Conservation (phyloP, 2,329 filamentous ascomycete species). For the Beauveria australis region DNA sequence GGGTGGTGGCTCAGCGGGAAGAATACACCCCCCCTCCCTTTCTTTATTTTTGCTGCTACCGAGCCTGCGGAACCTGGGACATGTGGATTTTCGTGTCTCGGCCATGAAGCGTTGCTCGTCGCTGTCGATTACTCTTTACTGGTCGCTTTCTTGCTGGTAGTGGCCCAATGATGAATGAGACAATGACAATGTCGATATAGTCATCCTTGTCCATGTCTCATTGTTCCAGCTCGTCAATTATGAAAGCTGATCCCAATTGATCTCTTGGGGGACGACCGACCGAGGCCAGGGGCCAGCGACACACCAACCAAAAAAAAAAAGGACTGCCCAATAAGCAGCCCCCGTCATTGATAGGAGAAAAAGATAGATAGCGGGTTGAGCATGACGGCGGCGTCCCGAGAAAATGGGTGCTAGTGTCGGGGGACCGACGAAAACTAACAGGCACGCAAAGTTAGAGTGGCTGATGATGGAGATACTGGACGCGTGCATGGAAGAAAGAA, state of each 20-base stretch:
- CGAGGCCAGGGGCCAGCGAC: not conserved
- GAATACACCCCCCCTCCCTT: not conserved
- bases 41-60: not conserved
- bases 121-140: not conserved
- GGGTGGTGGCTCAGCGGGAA: not conserved
- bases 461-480: not conserved
- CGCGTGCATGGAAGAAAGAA: too few relatives aligned
- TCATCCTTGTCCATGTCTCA: not conserved
- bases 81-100: slow-evolving; percentile 2
- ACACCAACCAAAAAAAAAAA: not conserved
- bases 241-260: not conserved
- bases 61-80: not conserved
- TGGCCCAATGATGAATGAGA: slow-evolving; percentile 1
- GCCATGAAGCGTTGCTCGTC: not conserved
- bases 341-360: not conserved
- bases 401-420: not conserved
- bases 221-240: not conserved
- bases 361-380: slow-evolving; percentile 1
- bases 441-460: not conserved
- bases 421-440: slow-evolving; percentile 9
- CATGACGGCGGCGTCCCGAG: slow-evolving; percentile 4
- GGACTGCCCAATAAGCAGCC: slow-evolving; percentile 1
- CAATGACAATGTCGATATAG: not conserved
- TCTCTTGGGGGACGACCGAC: not conserved
- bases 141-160: too few relatives aligned